A percentile compares a stretch with the other conserved stretches of the same genome.
phyloP scores from a whole-genome alignment of 345 rosid species.

The Aethionema arabicum region DNA sequence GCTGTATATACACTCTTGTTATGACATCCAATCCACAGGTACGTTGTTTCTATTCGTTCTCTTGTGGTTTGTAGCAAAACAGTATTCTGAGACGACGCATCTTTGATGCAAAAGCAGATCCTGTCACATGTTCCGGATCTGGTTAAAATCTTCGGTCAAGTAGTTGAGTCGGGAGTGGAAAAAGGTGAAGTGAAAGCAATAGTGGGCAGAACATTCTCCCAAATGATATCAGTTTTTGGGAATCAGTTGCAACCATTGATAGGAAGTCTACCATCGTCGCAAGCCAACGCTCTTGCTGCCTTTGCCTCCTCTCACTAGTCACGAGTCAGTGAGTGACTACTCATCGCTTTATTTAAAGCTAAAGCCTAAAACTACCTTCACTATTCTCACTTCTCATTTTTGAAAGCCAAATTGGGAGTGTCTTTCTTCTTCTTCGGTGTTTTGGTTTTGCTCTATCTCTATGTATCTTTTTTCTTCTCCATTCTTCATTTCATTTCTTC shows the following conservation, averaged over 20 bases:
- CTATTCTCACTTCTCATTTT: too few relatives aligned
- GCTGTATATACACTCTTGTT: conserved; percentile 77
- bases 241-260: conserved; percentile 85
- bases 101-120: conserved; percentile 49
- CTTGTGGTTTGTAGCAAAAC: background rate
- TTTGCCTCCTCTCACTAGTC: conserved; percentile 49
- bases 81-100: conserved; percentile 18
- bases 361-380: too few relatives aligned
- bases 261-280: conserved; percentile 67
- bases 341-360: too few relatives aligned
- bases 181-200: conserved; percentile 81
- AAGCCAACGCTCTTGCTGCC: conserved; percentile 77
- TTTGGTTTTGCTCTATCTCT: too few relatives aligned
- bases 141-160: conserved; percentile 86
- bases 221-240: conserved; percentile 73
- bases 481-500: too few relatives aligned
- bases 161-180: conserved; percentile 75
- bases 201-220: conserved; percentile 83
- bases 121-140: conserved; percentile 77
- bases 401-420: too few relatives aligned
- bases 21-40: conserved; percentile 87
- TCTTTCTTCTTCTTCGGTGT: too few relatives aligned
- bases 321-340: too few relatives aligned
- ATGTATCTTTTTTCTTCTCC: too few relatives aligned
- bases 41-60: background rate